phyloP scores from a whole-genome alignment of 2,329 filamentous ascomycete species.

The Colletotrichum echinochloae region DNA sequence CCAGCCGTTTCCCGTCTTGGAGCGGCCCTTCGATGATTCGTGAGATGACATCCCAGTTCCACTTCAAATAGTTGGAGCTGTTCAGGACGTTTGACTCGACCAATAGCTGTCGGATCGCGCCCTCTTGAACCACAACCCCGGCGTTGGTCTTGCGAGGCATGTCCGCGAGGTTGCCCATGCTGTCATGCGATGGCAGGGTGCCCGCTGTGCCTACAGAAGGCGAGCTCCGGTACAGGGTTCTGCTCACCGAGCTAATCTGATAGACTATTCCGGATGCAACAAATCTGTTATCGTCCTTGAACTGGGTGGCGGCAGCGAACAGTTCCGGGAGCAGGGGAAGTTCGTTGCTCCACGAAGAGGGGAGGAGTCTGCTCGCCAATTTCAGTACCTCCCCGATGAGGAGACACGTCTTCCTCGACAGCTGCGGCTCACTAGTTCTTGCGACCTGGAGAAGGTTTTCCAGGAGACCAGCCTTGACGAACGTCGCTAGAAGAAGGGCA shows the following conservation, averaged over 20 bases:
- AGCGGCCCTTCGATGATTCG: slow-evolving; percentile 93
- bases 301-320: slow-evolving; percentile 80
- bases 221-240: slow-evolving; percentile 86
- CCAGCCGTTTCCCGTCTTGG: slow-evolving; percentile 88
- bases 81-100: slow-evolving; percentile 88
- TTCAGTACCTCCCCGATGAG: slow-evolving; percentile 93
- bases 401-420: slow-evolving; percentile 90
- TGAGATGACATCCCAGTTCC: slow-evolving; percentile 96
- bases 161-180: slow-evolving; percentile 63
- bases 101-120: slow-evolving; percentile 72
- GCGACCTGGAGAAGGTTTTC: slow-evolving; percentile 72
- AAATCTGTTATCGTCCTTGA: slow-evolving; percentile 78
- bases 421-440: slow-evolving; percentile 72
- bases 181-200: slow-evolving; percentile 57
- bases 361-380: slow-evolving; percentile 86
- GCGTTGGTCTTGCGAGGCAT: slow-evolving; percentile 66
- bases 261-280: slow-evolving; percentile 92
- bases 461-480: slow-evolving; percentile 84
- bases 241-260: slow-evolving; percentile 97
- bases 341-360: slow-evolving; percentile 82
- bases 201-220: slow-evolving; percentile 52
- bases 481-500: slow-evolving; percentile 84
- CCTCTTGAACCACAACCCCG: slow-evolving; percentile 66
- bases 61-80: slow-evolving; percentile 92
- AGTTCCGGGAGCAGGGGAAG: slow-evolving; percentile 90